Evolutionary conservation across 1,284 basidiomycete species (phyloP).

Genomic region (Malassezia brasiliensis): DNA sequence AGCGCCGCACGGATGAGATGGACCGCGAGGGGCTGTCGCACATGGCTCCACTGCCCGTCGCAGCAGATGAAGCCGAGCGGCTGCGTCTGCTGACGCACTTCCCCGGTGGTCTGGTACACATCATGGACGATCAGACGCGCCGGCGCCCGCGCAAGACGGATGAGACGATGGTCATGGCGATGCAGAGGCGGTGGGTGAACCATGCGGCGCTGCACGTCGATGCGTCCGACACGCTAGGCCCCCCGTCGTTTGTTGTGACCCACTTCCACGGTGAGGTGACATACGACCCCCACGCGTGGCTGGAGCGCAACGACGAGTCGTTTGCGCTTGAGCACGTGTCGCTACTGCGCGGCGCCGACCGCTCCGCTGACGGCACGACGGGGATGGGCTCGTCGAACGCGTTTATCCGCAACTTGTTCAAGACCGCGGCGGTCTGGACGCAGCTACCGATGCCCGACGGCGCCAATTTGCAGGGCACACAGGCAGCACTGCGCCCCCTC

Average conservation of each 20-base stretch:
- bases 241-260: constrained; percentile 77
- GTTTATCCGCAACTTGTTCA: constrained; percentile 83
- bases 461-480: constrained; percentile 64
- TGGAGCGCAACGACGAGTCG: constrained; percentile 77
- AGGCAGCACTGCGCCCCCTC: constrained; percentile 85
- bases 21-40: constrained; percentile 69
- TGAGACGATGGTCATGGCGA: constrained; percentile 85
- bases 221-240: constrained; percentile 56
- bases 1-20: constrained; percentile 70
- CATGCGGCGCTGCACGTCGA: constrained; percentile 65
- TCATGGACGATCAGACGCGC: constrained; percentile 91
- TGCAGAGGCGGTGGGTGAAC: constrained; percentile 85
- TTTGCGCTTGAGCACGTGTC: constrained; percentile 87
- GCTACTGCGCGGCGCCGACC: constrained; percentile 61
- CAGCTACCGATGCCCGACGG: constrained; percentile 55
- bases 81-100: constrained; percentile 73
- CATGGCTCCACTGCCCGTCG: constrained; percentile 53
- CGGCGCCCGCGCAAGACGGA: constrained; percentile 81
- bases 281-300: constrained; percentile 79
- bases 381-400: constrained; percentile 50
- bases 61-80: constrained; percentile 78
- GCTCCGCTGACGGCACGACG: constrained; percentile 36
- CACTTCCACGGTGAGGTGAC: constrained; percentile 85
- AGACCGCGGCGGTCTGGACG: constrained; percentile 79
- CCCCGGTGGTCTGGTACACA: constrained; percentile 85